Evolutionary conservation across 2,329 filamentous ascomycete genomes (phyloP).

Genomic region (Microcyclospora tardicrescens): DNA sequence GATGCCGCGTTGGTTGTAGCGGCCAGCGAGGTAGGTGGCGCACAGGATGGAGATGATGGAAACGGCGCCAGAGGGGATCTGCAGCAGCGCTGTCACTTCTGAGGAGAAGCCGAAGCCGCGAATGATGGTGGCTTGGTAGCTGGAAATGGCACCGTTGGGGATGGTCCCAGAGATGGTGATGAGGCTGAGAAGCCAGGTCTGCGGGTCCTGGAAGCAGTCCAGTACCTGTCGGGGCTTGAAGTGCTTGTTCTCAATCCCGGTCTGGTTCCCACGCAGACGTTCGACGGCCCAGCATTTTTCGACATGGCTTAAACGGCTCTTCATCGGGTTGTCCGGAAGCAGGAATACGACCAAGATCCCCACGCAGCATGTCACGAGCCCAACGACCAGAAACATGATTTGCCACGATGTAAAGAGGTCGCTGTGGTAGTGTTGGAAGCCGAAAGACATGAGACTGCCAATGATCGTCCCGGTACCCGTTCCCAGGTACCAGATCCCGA

Average conservation of each 20-base stretch:
- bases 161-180: constrained; percentile 20
- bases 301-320: constrained; percentile 13
- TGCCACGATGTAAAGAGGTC: constrained; percentile 35
- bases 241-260: constrained; percentile 39
- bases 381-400: constrained; percentile 38
- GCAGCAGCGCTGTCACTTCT: constrained; percentile 18
- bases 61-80: constrained; percentile 48
- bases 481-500: constrained; percentile 54
- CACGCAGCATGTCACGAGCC: constrained; percentile 29
- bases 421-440: constrained; percentile 35
- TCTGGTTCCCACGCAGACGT: constrained; percentile 34
- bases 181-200: constrained; percentile 31
- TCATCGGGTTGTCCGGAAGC: constrained; percentile 21
- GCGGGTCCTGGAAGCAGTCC: constrained; percentile 33
- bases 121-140: constrained; percentile 24
- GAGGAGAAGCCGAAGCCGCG: constrained; percentile 19
- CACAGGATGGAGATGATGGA: constrained; percentile 27
- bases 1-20: constrained; percentile 18
- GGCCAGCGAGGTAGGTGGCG: constrained; percentile 13
- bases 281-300: constrained; percentile 25
- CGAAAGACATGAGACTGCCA: constrained; percentile 44
- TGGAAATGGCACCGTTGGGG: constrained; percentile 32
- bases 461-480: constrained; percentile 46
- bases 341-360: constrained; percentile 21
- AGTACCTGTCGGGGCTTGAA: constrained; percentile 35